These are phyloP conservation scores for Paramecium sonneborni DNA, from an alignment of 73 alveolate genomes.

Conservation along the genomic window DNA sequence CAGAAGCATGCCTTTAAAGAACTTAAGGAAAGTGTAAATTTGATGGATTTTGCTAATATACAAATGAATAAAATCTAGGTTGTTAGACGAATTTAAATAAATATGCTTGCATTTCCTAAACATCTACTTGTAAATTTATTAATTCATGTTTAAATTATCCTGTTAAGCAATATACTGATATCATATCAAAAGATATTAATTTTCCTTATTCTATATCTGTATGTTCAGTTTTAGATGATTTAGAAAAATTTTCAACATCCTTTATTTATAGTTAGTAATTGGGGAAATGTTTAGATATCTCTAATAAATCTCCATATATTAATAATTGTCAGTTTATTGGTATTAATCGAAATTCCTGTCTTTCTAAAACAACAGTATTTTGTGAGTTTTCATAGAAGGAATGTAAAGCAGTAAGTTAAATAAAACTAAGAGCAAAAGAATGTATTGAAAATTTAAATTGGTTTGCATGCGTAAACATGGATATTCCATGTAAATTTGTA, in stretches of 20 bases:
- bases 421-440: not conserved
- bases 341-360: not conserved
- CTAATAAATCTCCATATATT: not conserved
- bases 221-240: not conserved
- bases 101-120: not conserved
- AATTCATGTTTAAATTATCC: not conserved
- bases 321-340: not conserved
- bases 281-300: not conserved
- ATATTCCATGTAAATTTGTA: not conserved
- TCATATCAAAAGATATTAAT: not conserved
- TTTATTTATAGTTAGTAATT: not conserved
- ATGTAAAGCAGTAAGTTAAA: not conserved
- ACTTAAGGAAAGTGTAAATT: not conserved
- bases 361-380: not conserved
- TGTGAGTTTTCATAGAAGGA: not conserved
- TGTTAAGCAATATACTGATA: not conserved
- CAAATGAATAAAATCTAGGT: not conserved
- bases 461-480: not conserved
- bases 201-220: not conserved
- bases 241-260: not conserved
- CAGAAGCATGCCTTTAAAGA: not conserved
- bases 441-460: not conserved
- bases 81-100: not conserved
- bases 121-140: not conserved
- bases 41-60: not conserved